Evolutionary conservation across 495 filamentous ascomycete species (phyloP).

Genomic region (Physcia stellaris): DNA sequence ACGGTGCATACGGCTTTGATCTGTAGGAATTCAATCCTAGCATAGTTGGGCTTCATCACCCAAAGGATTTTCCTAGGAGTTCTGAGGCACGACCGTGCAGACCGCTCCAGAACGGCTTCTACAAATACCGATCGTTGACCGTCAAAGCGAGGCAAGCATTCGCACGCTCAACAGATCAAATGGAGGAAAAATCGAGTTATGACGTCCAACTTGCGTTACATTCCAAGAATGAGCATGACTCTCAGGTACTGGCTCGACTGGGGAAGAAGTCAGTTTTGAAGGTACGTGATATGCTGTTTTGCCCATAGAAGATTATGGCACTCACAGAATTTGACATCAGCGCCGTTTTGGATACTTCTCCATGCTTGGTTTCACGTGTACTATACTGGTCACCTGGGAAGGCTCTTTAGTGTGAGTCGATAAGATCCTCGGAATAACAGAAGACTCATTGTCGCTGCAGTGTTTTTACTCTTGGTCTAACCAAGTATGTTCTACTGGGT

Average conservation of each 20-base stretch:
- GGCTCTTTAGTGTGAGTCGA: conserved; percentile 19
- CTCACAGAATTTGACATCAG: conserved; percentile 2
- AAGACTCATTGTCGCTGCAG: neutral
- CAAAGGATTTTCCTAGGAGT: too few relatives aligned
- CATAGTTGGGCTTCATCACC: too few relatives aligned
- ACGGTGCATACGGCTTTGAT: too few relatives aligned
- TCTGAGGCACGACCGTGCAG: too few relatives aligned
- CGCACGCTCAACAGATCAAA: too few relatives aligned
- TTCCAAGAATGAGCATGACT: conserved; percentile 31
- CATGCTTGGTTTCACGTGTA: conserved; percentile 32
- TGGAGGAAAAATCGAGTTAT: too few relatives aligned
- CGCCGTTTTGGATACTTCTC: conserved; percentile 33
- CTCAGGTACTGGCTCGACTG: conserved; percentile 28
- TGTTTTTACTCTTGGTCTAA: conserved; percentile 14
- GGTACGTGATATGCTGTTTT: conserved; percentile 9
- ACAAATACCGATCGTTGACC: too few relatives aligned
- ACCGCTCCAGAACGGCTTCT: too few relatives aligned
- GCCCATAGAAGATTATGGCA: neutral
- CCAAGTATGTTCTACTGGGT: conserved; percentile 6
- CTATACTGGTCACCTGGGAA: conserved; percentile 33
- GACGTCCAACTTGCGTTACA: too few relatives aligned
- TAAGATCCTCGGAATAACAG: neutral
- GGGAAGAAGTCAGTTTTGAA: conserved; percentile 39
- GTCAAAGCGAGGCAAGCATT: too few relatives aligned
- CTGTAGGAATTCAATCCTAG: too few relatives aligned